These are phyloP conservation scores for Filobasidium wieringae DNA, from an alignment of 768 basidiomycete species.

Conservation along the genomic window DNA sequence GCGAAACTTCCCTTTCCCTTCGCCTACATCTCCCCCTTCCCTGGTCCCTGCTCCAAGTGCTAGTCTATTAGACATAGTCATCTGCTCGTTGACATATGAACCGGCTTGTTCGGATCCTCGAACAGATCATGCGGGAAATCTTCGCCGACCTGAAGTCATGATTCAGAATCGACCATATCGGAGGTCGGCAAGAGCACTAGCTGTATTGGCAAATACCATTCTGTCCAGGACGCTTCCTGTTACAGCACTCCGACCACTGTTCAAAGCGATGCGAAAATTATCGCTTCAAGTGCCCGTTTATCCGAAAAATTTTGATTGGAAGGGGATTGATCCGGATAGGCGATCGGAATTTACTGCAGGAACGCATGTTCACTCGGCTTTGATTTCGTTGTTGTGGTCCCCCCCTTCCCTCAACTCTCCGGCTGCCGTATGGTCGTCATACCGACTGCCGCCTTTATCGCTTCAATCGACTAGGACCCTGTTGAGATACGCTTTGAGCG, in stretches of 20 bases:
- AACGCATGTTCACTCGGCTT: conserved; percentile 33
- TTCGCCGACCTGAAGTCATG: neutral
- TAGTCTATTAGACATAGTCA: conserved; percentile 22
- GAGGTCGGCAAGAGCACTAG: conserved; percentile 31
- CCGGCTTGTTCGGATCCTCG: neutral
- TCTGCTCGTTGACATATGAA: conserved; percentile 7
- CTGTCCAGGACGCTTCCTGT: conserved; percentile 34
- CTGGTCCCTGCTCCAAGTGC: conserved; percentile 26
- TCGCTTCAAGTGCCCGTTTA: conserved; percentile 25
- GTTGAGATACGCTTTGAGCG: neutral
- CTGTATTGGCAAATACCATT: conserved; percentile 34
- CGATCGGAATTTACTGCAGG: conserved; percentile 31
- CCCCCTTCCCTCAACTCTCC: conserved; percentile 21
- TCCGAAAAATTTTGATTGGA: conserved; percentile 19
- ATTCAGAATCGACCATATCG: conserved; percentile 10
- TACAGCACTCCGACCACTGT: conserved; percentile 19
- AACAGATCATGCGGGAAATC: neutral
- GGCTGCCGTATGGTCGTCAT: conserved; percentile 7
- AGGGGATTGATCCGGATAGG: conserved; percentile 10
- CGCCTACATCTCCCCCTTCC: conserved; percentile 30
- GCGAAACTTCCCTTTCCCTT: conserved; percentile 30
- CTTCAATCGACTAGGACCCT: neutral
- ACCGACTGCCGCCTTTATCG: conserved; percentile 21
- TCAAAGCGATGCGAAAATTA: conserved; percentile 21
- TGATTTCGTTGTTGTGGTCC: conserved; percentile 30